These are phyloP conservation scores for Torulaspora franciscae DNA, from an alignment of 805 yeast genomes.

Conservation along the genomic window DNA sequence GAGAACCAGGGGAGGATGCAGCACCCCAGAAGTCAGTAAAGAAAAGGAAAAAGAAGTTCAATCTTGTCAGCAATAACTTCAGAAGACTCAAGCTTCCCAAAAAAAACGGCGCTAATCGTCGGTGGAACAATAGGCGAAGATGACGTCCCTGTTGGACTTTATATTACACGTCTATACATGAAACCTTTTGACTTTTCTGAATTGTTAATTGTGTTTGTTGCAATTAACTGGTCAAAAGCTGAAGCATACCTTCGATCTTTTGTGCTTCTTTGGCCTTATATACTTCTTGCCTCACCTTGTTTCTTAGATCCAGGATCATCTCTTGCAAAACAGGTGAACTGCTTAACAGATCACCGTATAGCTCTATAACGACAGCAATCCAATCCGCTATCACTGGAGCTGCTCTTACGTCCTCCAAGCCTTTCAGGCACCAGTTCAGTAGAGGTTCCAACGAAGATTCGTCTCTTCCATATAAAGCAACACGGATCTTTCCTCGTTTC, in stretches of 20 bases:
- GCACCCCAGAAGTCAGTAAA: constrained; percentile 14
- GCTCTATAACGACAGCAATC: constrained; percentile 62
- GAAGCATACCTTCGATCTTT: constrained; percentile 89
- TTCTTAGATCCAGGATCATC: constrained; percentile 54
- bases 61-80: constrained; percentile 44
- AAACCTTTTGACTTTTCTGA: neutral
- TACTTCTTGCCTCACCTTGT: constrained; percentile 63
- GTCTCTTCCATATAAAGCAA: constrained; percentile 77
- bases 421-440: constrained; percentile 73
- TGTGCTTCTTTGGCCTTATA: constrained; percentile 81
- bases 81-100: constrained; percentile 50
- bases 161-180: neutral
- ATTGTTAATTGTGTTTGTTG: neutral
- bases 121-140: constrained; percentile 37
- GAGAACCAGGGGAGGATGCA: constrained; percentile 28
- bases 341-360: constrained; percentile 72
- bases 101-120: constrained; percentile 40
- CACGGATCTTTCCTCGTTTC: constrained; percentile 80
- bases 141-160: neutral
- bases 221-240: constrained; percentile 53
- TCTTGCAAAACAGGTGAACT: constrained; percentile 74
- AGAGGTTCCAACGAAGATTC: constrained; percentile 82
- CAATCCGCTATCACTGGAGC: constrained; percentile 60
- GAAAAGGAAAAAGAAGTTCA: constrained; percentile 30
- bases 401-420: constrained; percentile 75